Conservation (phyloP, 257 asterid genomes). For the Linderniella brevidens region DNA sequence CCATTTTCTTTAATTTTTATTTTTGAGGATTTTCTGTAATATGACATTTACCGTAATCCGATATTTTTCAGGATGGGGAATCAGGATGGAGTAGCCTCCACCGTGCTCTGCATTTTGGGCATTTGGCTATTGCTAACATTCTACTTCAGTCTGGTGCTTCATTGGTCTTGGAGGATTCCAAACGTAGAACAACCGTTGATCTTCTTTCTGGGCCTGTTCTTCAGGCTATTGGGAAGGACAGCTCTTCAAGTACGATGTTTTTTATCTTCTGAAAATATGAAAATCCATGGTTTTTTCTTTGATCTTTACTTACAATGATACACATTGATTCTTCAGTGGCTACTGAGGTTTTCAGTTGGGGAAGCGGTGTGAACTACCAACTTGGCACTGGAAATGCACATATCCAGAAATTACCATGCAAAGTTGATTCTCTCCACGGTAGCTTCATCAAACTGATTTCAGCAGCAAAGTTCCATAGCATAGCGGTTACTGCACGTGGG, state of each 20-base stretch:
- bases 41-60: background rate
- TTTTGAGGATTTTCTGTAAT: too few relatives aligned
- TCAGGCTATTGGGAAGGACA: conserved; percentile 41
- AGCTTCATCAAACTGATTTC: conserved; percentile 50
- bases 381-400: conserved; percentile 98
- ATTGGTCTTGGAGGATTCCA: conserved; percentile 67
- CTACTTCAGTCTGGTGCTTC: conserved; percentile 74
- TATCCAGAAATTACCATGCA: conserved; percentile 91
- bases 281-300: conserved; percentile 9
- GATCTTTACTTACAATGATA: conserved; percentile 9
- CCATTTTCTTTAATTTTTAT: too few relatives aligned
- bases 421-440: conserved; percentile 81
- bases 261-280: conserved; percentile 11
- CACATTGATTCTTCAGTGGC: conserved; percentile 25
- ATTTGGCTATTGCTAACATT: conserved; percentile 82
- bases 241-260: conserved; percentile 30
- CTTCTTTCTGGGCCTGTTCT: conserved; percentile 85
- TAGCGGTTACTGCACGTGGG: conserved; percentile 67
- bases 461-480: conserved; percentile 94
- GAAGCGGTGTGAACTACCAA: conserved; percentile 98
- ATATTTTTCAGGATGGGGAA: conserved; percentile 63
- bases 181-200: conserved; percentile 73
- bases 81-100: conserved; percentile 99
- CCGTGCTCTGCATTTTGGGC: conserved; percentile 93
- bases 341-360: conserved; percentile 97